Conservation (phyloP, 2,329 filamentous ascomycete species). For the Zasmidium angulare region DNA sequence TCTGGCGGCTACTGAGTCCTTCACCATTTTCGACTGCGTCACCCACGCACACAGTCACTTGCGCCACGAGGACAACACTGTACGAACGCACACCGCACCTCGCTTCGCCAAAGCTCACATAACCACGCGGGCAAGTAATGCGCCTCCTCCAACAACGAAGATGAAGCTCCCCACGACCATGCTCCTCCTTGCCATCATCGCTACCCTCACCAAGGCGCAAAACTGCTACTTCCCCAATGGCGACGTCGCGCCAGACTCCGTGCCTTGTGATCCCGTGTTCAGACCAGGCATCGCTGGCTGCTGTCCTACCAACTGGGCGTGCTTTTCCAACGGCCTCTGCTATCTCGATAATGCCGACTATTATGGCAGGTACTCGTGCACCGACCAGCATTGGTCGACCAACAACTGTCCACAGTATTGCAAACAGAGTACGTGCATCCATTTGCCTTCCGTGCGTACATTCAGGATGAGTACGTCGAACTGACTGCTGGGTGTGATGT, state of each 20-base stretch:
- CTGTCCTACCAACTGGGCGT: slow-evolving; percentile 38
- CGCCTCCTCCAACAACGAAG: not conserved
- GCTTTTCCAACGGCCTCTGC: slow-evolving; percentile 36
- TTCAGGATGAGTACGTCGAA: too few species aligned
- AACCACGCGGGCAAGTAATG: too few species aligned
- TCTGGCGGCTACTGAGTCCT: too few species aligned
- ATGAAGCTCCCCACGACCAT: not conserved
- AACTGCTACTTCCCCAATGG: slow-evolving; percentile 40
- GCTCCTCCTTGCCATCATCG: not conserved
- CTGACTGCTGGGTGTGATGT: slow-evolving; percentile 3
- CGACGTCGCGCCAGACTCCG: slow-evolving; percentile 24
- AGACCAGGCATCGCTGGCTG: slow-evolving; percentile 29
- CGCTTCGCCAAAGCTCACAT: too few species aligned
- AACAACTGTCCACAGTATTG: slow-evolving; percentile 31
- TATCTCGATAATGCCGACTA: slow-evolving; percentile 23
- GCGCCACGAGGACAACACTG: too few species aligned
- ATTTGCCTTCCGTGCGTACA: too few species aligned
- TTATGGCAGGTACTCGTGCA: slow-evolving; percentile 37
- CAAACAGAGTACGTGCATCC: slow-evolving; percentile 28
- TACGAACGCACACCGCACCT: too few species aligned
- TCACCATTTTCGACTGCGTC: too few species aligned
- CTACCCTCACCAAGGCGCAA: slow-evolving; percentile 19
- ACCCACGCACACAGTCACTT: too few species aligned
- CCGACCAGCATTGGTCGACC: slow-evolving; percentile 32
- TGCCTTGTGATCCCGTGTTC: slow-evolving; percentile 31